These are phyloP conservation scores for Plenodomus tracheiphilus DNA, from an alignment of 2,329 filamentous ascomycete species.

Conservation along the genomic window DNA sequence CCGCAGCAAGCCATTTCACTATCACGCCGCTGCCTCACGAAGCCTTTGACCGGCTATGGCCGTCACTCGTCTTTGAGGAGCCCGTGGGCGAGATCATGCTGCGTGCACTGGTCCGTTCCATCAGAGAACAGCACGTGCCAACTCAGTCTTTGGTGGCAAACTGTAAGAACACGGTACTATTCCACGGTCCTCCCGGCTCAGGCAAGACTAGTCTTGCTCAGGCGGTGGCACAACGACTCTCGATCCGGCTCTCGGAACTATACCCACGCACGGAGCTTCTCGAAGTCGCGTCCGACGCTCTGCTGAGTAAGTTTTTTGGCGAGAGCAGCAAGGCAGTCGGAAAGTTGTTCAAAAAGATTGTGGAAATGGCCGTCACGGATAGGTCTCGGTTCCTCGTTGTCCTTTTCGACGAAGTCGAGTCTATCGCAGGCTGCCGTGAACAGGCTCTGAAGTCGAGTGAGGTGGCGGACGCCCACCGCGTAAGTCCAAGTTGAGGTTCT, in stretches of 20 bases:
- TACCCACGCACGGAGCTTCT: constrained; percentile 47
- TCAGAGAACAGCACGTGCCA: constrained; percentile 35
- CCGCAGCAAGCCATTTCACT: constrained; percentile 3
- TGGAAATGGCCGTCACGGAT: constrained; percentile 40
- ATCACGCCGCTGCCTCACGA: constrained; percentile 11
- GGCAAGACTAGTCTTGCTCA: constrained; percentile 52
- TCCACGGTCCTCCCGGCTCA: constrained; percentile 50
- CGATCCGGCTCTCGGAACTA: constrained; percentile 47
- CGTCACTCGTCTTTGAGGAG: constrained; percentile 48
- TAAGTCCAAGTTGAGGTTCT: constrained; percentile 10
- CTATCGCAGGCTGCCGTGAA: constrained; percentile 51
- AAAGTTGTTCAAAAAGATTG: constrained; percentile 48
- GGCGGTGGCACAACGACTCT: constrained; percentile 56
- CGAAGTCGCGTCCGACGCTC: constrained; percentile 50
- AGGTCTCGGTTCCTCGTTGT: constrained; percentile 49
- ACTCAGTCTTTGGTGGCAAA: constrained; percentile 46
- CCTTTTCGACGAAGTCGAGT: constrained; percentile 57
- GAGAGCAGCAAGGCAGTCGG: constrained; percentile 51
- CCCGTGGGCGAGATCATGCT: constrained; percentile 48
- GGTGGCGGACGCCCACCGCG: constrained; percentile 52
- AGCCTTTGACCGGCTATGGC: constrained; percentile 18
- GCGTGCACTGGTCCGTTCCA: constrained; percentile 45
- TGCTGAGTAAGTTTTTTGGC: constrained; percentile 55
- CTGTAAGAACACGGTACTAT: constrained; percentile 51
- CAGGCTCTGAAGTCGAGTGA: constrained; percentile 47